These are phyloP conservation scores for Trichophyton verrucosum DNA, from an alignment of 2,329 filamentous ascomycete species.

Conservation along the genomic window DNA sequence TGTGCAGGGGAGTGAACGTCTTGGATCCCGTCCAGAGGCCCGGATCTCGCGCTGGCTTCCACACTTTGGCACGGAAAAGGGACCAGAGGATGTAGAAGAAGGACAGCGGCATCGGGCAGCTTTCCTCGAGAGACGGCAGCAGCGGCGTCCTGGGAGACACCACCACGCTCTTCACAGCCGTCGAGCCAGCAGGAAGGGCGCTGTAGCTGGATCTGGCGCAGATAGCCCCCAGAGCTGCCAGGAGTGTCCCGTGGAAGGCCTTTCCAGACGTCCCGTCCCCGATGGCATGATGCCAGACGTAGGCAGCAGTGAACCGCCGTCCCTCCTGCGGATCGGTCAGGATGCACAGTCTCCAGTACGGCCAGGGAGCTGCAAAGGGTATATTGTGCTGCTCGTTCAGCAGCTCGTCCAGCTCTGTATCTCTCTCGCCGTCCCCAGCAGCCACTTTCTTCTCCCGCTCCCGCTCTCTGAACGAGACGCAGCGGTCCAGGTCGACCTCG, in stretches of 20 bases:
- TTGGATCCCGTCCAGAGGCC: not conserved
- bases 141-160: slow-evolving; percentile 21
- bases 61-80: slow-evolving; percentile 16
- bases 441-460: not conserved
- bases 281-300: slow-evolving; percentile 39
- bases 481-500: slow-evolving; percentile 26
- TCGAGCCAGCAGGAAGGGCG: slow-evolving; percentile 3
- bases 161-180: slow-evolving; percentile 17
- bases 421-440: slow-evolving; percentile 24
- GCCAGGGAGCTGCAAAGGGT: slow-evolving; percentile 24
- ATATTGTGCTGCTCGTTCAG: slow-evolving; percentile 32
- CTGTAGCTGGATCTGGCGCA: too few relatives aligned
- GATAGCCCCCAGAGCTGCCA: slow-evolving; percentile 22
- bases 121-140: slow-evolving; percentile 30
- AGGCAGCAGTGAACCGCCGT: slow-evolving; percentile 31
- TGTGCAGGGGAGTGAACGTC: not conserved
- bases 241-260: slow-evolving; percentile 35
- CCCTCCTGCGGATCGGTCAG: slow-evolving; percentile 17
- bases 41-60: slow-evolving; percentile 7
- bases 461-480: not conserved
- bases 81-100: slow-evolving; percentile 24
- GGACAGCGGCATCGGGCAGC: slow-evolving; percentile 30
- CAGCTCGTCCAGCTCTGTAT: slow-evolving; percentile 32
- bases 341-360: slow-evolving; percentile 37
- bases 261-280: slow-evolving; percentile 36